Conservation (phyloP, 2,329 filamentous ascomycete genomes). For the Ophiostoma ips region DNA sequence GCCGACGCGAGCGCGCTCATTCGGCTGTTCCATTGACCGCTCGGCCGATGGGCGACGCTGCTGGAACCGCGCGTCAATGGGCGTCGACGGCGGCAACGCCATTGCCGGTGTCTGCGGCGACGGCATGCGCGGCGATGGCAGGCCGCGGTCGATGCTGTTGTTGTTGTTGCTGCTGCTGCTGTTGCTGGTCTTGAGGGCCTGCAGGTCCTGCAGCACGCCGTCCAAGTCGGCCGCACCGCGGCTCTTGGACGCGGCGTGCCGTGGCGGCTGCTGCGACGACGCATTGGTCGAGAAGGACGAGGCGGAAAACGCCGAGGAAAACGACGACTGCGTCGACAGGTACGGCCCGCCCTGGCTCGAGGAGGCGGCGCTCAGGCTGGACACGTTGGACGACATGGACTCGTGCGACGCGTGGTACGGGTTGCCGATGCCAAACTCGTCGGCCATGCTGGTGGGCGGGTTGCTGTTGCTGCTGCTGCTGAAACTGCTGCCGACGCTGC, state of each 20-base stretch:
- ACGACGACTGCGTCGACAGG: conserved; percentile 43
- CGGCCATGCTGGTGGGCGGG: conserved; percentile 39
- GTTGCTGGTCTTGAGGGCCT: conserved; percentile 27
- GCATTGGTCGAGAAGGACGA: conserved; percentile 2
- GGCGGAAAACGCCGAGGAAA: conserved; percentile 20
- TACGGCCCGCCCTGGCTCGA: conserved; percentile 34
- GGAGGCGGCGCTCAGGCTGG: conserved; percentile 39
- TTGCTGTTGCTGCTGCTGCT: conserved; percentile 6
- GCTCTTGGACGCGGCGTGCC: conserved; percentile 18
- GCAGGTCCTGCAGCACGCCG: conserved; percentile 40
- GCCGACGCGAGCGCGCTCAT: not conserved
- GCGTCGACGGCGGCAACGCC: not conserved
- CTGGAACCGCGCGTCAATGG: too few species aligned
- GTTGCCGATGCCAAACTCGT: conserved; percentile 47
- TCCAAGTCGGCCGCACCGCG: conserved; percentile 34
- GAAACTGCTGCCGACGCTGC: not conserved
- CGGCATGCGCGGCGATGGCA: not conserved
- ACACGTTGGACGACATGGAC: conserved; percentile 52
- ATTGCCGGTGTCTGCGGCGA: too few species aligned
- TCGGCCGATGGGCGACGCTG: not conserved
- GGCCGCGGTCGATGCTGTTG: conserved; percentile 10
- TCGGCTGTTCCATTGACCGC: too few species aligned
- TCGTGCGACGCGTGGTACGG: conserved; percentile 50
- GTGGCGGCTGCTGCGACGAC: too few species aligned
- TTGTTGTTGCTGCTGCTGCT: too few species aligned